Evolutionary conservation across 352 stramenopile genomes (phyloP), one percentile per base, ranked within the genome.

Genomic region (Pythium graminicola): DNA sequence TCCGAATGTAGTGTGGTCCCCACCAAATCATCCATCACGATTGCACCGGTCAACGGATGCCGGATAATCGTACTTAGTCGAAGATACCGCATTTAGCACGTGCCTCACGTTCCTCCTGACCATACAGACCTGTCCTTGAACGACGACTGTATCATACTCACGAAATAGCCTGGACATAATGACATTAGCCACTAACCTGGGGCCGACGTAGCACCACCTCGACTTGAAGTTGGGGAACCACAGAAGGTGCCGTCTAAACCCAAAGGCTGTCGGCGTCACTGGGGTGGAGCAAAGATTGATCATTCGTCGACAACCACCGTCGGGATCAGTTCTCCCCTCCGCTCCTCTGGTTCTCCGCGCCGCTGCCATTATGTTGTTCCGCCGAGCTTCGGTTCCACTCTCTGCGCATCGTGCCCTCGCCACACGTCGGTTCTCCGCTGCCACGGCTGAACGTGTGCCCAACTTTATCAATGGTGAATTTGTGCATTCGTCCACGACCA

Each of bases 401-500:
- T 36, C 32, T 3, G 29, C 54, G 24, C 49, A 27, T 23, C 50
- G 48, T 28, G 24, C 55, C 29, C 45, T 50, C 24, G 17, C 47
- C n/a, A 11, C 13, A 19, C 55, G 48, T 31, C 33, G 31, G 16
- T 54, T 62, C 33, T 57, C 46, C 23, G 40, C 51, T n/a, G 41
- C 56, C 6, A 32, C 57, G 22, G 57, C 36, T 22, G 57, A 64
- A 28, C 41, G 44, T 14, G 80, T 91, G 38, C 82, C 80, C 54
- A 93, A 93, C 64, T 67, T 89, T 19, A 79, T 93, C 53, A 51
- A 84, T 39, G 80, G 78, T 28, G 55, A 52, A 27, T 89, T 89
- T 31, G 69, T 87, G 1, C 36, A 77, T 14, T 63, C 82, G 8
- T 41, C 42, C 6, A 57, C 50, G 17, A 60, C 57, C 28, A 33